Evolutionary conservation across 768 basidiomycete genomes (phyloP).

Genomic region (Ramaria sp.): DNA sequence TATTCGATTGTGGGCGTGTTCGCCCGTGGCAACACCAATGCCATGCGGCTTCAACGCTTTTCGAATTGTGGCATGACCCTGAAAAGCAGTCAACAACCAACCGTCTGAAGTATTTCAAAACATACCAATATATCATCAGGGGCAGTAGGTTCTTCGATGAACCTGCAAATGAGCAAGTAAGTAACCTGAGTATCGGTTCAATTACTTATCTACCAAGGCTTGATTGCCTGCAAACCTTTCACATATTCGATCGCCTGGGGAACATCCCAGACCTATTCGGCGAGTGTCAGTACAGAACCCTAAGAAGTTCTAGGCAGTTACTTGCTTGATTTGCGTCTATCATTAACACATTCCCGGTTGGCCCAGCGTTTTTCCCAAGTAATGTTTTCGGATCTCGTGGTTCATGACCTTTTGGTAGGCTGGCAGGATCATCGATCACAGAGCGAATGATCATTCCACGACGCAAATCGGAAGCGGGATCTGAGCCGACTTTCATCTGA

Average conservation of each 20-base stretch:
- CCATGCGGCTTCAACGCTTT: constrained; percentile 66
- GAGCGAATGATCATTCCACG: constrained; percentile 84
- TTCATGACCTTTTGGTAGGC: constrained; percentile 50
- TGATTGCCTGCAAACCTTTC: constrained; percentile 62
- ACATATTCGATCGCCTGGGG: constrained; percentile 88
- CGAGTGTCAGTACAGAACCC: not conserved
- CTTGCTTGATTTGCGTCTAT: constrained; percentile 81
- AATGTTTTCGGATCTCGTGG: constrained; percentile 58
- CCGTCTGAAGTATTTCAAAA: not conserved
- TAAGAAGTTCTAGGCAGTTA: constrained; percentile 5
- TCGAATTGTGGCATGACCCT: constrained; percentile 68
- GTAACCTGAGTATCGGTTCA: not conserved
- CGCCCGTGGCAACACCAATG: constrained; percentile 89
- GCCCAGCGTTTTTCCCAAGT: constrained; percentile 85
- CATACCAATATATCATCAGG: constrained; percentile 72
- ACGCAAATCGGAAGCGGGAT: constrained; percentile 71
- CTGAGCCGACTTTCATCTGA: constrained; percentile 86
- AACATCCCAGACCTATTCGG: constrained; percentile 69
- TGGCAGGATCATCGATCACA: constrained; percentile 88
- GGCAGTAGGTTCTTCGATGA: constrained; percentile 90
- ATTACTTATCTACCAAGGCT: constrained; percentile 56
- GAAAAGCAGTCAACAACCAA: not conserved
- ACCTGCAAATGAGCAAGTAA: constrained; percentile 34
- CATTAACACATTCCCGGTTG: constrained; percentile 91
- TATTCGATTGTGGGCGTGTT: constrained; percentile 91